Evolutionary conservation across 257 asterid species (phyloP), one percentile per base, ranked within the genome.

Genomic region (Coffea canephora): DNA sequence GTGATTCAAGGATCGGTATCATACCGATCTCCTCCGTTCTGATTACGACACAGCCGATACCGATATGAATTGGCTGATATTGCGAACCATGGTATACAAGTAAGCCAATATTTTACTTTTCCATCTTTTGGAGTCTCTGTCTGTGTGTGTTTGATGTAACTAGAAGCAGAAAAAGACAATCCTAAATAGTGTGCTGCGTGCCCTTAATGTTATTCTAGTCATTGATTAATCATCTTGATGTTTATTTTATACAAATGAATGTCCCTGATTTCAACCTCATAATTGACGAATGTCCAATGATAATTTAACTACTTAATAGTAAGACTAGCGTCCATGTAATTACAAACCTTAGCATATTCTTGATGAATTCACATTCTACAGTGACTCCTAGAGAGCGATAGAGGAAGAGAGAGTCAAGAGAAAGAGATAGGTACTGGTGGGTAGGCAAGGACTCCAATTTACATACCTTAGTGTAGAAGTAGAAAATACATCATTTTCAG

Each of bases 171-270:
- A 83, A 3, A 2, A 49, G 74, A 69, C 87, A 69, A 23, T 39
- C 68, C 81, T 80, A 81, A 90, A 90, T 76, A 85, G 89, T 90
- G 73, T 78, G 84, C 85, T 83, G 83, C 94, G 96, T 91, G 91
- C 91, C 96, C 79, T 84, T 64, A 55, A 89, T 89, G 94, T 79
- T 85, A 85, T 66, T 83, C 85, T 82, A 86, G 81, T 68, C 19
- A 27, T 76, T 78, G 77, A 18, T 52, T 9, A 48, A 21, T 34
- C 34, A 64, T 80, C 45, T 61, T 74, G 43, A 45, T 64, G 8
- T n/a, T 27, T 73, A 16, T 54, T 55, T 52, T 75, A 31, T 55
- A 54, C 78, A 34, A 27, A 52, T 69, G 80, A 81, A 82, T 76
- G 80, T 80, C 78, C 71, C 78, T 21, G 69, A 59, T 59, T 77